These are phyloP conservation scores for Cucurbitaria berberidis DNA, from an alignment of 2,329 filamentous ascomycete genomes.

Conservation along the genomic window DNA sequence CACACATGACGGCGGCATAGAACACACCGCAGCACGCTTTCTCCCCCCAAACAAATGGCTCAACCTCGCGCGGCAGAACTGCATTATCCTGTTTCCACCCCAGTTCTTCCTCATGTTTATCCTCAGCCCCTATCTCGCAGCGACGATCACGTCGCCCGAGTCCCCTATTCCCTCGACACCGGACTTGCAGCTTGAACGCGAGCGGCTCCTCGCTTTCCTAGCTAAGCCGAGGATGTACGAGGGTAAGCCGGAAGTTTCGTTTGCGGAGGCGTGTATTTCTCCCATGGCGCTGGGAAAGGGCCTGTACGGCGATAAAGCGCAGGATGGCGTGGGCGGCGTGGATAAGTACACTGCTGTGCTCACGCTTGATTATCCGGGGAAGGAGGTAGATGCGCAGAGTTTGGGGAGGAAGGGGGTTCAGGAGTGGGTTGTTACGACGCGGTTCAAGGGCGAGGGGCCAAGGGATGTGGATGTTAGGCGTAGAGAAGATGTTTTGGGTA, in stretches of 20 bases:
- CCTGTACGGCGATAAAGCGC: constrained; percentile 41
- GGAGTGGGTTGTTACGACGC: constrained; percentile 63
- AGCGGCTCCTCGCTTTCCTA: constrained; percentile 53
- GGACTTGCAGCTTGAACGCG: constrained; percentile 50
- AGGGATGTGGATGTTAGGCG: constrained; percentile 60
- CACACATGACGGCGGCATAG: constrained; percentile 71
- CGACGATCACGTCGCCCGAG: constrained; percentile 32
- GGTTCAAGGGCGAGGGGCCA: constrained; percentile 63
- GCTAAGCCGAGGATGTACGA: constrained; percentile 56
- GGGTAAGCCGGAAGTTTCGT: constrained; percentile 45
- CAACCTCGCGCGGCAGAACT: constrained; percentile 63
- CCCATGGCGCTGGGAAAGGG: constrained; percentile 49
- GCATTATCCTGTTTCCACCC: constrained; percentile 87
- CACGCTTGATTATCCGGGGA: constrained; percentile 60
- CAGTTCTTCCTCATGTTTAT: constrained; percentile 77
- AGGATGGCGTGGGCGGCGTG: constrained; percentile 41
- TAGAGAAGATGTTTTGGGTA: constrained; percentile 54
- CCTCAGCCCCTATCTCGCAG: constrained; percentile 60
- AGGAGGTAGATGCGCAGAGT: constrained; percentile 60
- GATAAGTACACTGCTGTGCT: constrained; percentile 60
- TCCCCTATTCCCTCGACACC: constrained; percentile 34
- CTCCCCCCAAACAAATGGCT: constrained; percentile 75
- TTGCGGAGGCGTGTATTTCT: constrained; percentile 53
- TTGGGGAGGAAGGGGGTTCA: constrained; percentile 56
- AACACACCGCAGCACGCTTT: constrained; percentile 79